A percentile compares a stretch with the other conserved stretches of the same genome.
phyloP scores from a whole-genome alignment of 2,329 filamentous ascomycete species.

The Exophiala aquamarina region DNA sequence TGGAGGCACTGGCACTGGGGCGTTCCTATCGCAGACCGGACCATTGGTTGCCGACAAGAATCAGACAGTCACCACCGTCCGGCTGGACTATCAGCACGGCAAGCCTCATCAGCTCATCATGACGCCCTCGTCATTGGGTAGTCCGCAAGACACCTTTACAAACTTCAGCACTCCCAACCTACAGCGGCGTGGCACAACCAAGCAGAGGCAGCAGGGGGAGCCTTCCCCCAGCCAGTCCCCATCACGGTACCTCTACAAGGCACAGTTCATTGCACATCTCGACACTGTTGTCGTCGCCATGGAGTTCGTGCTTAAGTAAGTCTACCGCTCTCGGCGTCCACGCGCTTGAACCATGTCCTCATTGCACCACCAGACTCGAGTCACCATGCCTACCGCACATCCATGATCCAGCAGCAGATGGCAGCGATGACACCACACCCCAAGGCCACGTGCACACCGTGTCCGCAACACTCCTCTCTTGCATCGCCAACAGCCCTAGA shows the following conservation, averaged over 20 bases:
- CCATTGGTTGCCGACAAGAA: background rate
- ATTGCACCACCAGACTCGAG: conserved; percentile 31
- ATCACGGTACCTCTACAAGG: background rate
- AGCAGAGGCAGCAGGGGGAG: background rate
- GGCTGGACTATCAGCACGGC: background rate
- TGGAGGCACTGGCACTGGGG: background rate
- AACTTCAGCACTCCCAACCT: conserved; percentile 3
- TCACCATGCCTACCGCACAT: conserved; percentile 36
- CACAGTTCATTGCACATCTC: conserved; percentile 8
- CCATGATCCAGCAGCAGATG: conserved; percentile 4
- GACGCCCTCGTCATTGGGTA: background rate
- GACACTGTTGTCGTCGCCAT: conserved; percentile 26
- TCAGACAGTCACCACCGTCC: background rate
- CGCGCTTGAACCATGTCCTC: background rate
- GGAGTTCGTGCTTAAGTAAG: conserved; percentile 39
- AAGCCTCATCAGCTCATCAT: background rate
- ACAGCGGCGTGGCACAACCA: background rate
- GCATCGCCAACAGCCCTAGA: conserved; percentile 11
- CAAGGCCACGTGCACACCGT: conserved; percentile 34
- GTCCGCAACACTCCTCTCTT: conserved; percentile 31
- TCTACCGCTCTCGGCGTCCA: no score
- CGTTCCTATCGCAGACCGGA: background rate
- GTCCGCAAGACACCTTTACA: background rate
- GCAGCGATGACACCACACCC: conserved; percentile 21
- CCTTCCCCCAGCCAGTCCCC: background rate